phyloP scores from a whole-genome alignment of 805 yeast genomes.

The Wickerhamiella cacticola region DNA sequence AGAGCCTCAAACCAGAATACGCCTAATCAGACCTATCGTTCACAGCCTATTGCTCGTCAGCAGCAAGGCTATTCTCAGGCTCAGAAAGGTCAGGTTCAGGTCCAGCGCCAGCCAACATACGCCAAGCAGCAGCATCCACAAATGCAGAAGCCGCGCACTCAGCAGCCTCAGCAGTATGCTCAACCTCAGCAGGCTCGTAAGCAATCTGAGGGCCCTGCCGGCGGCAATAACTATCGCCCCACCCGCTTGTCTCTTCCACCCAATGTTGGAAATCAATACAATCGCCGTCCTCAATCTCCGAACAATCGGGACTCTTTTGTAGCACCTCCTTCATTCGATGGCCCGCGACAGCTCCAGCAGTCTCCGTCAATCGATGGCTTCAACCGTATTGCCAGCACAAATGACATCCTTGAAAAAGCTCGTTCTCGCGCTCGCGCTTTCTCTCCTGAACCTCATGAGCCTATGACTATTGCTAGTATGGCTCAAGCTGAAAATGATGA shows the following conservation, averaged over 20 bases:
- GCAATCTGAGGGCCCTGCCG: background rate
- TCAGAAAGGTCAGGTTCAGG: background rate
- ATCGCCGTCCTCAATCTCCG: background rate
- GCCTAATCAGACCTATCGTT: background rate
- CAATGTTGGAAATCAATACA: background rate
- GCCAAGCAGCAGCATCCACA: background rate
- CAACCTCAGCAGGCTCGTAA: background rate
- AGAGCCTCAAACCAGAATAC: background rate
- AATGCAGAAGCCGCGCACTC: background rate
- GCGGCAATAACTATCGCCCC: background rate
- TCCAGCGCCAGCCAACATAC: background rate
- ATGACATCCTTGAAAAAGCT: slow-evolving; percentile 7
- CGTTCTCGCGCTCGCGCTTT: slow-evolving; percentile 4
- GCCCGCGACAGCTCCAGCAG: slow-evolving; percentile 10
- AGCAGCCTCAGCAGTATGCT: background rate
- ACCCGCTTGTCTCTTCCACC: background rate
- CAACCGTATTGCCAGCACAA: slow-evolving; percentile 3
- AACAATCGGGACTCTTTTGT: background rate
- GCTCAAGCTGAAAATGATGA: slow-evolving; percentile 18
- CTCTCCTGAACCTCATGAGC: background rate
- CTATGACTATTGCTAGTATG: background rate
- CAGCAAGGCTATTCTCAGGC: background rate
- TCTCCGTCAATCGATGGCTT: slow-evolving; percentile 11
- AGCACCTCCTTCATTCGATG: background rate
- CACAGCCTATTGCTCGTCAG: background rate